Base-by-base conservation (phyloP, 192 early-diverging fungal genomes). In the Podila epicladia region DNA sequence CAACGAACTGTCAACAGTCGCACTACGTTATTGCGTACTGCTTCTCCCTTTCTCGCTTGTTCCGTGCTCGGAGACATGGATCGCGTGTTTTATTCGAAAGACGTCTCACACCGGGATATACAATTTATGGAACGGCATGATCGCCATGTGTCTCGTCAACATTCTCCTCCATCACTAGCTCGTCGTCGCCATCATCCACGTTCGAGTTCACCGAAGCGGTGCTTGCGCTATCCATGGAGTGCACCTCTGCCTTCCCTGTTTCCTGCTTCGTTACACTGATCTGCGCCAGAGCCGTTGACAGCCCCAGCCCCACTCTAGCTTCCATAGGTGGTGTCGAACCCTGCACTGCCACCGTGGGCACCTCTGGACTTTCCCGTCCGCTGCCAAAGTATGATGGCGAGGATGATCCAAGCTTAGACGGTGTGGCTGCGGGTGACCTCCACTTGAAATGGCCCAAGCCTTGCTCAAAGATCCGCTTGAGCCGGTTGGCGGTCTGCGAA, bases 401-500 rank as follows among this genome's bases (percentile, higher is more conserved):
- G 13, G 20, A n/a, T 20, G 45, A 50, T 9, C 45, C 24, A 22
- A 65, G 64, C 9, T 38, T 26, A 15, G 64, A 65, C 13, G 45
- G 53, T 3, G 53, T 41, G 11, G 48, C 2, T 20, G 48, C 6
- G 1, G 32, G 24, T 3, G 38, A 24, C 24, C 51, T 58, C 70
- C 70, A 72, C 31, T 80, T 80, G 17, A 80, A 69, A 26, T 80
- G 77, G 3, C 59, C 62, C 8, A 80, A 62, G 0, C 77, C 77
- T 45, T 80, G 77, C 49, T 80, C 77, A 64, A 80, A 69, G 11
- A 80, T 72, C 31, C 67, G 58, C 24, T 71, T 67, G 6, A 80
- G 67, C 24, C 65, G 49, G 49, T 26, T 80, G 32, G 77, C 77
- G 5, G 77, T 80, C 19, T 80, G 77, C 2, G 77, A 80, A 31